Evolutionary conservation across 1,284 basidiomycete genomes (phyloP), one percentile per base, ranked within the genome.

Genomic region (Porodaedalea pini): DNA sequence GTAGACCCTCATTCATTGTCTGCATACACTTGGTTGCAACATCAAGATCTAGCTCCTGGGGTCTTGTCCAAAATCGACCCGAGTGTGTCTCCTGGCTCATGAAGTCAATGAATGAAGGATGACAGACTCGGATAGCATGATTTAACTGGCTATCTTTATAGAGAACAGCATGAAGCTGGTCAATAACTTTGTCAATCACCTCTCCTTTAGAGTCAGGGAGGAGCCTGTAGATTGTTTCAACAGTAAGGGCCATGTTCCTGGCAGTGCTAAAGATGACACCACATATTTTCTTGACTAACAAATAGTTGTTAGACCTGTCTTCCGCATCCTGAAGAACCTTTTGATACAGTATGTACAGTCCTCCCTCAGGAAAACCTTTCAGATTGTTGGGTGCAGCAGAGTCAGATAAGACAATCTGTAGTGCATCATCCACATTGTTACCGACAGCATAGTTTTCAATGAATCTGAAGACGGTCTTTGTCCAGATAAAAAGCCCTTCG

Each of bases 401-500:
- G 29, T n/a, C 5, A 43, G 15, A n/a, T 43, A 55, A 39, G 17
- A 48, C 34, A 13, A 27, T 25, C 32, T 43, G 5, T 4, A 55
- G 19, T 37, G 34, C 54, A n/a, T 39, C 17, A 10, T 55, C 32
- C 3, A 36, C 57, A 31, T 45, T 31, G 34, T 60, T 41, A n/a
- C 19, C 44, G 41, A 3, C 3, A n/a, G 17, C 40, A 21, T 43
- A 43, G 7, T 17, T 19, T 13, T 56, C 51, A 17, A 69, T 55
- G 34, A 66, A 65, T 54, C 64, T 68, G 54, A 69, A 59, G 31
- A 67, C 66, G 1, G 68, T 69, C 17, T 60, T 58, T 7, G 68
- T 63, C 52, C 68, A 69, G 19, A 69, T 69, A 41, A 69, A 69
- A 11, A 69, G 54, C 2, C 65, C 65, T 15, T 60, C 54, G 3